Evolutionary conservation across 106 monocot genomes (phyloP), one percentile per base, ranked within the genome.

Genomic region (Dioscorea alata): DNA sequence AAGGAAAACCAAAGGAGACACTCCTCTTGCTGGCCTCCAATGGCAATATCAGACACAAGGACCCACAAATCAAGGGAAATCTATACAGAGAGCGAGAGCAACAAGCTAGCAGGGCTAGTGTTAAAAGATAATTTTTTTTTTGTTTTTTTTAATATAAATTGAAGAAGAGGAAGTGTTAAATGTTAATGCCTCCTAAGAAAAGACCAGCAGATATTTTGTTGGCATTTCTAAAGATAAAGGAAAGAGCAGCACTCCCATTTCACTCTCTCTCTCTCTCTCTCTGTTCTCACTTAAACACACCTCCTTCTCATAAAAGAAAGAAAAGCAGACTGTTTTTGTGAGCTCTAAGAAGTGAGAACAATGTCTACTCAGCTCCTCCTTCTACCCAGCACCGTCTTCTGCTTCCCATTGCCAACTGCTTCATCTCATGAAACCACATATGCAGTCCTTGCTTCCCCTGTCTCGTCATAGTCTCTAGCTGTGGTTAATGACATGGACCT

Each of bases 241-340:
- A 42, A 53, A 53, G 54, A 56, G 15, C 13, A 56, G 54, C n/a
- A 16, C 18, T 56, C 4, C 54, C n/a, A 18, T 56, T 18, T 14
- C 54, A 6, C 13, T 15, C 19, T 56, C 10, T 18, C 28, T 19
- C 10, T 56, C 64, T 24, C 42, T 23, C 59, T 53, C 67, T 28
- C 67, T 60, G 1, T 22, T 28, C 7, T 4, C 49, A 15, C 15
- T 19, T 54, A 68, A 68, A 31, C 50, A 28, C 72, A 21, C 18
- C 10, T 24, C 16, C 59, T 21, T 28, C 28, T 3, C 28, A 28
- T 28, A 28, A 28, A 28, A 28, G 6, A 69, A 77, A 57, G 59
- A 70, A 77, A 71, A 75, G 73, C 68, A 77, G 61, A 24, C 79
- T 75, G 75, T 60, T 69, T 74, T 75, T 66, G 66, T 68, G 64